A percentile compares a stretch with the other conserved stretches of the same genome.
Evolutionary conservation across 441 rosid species (phyloP).

Genomic region (Erodium texanum): DNA sequence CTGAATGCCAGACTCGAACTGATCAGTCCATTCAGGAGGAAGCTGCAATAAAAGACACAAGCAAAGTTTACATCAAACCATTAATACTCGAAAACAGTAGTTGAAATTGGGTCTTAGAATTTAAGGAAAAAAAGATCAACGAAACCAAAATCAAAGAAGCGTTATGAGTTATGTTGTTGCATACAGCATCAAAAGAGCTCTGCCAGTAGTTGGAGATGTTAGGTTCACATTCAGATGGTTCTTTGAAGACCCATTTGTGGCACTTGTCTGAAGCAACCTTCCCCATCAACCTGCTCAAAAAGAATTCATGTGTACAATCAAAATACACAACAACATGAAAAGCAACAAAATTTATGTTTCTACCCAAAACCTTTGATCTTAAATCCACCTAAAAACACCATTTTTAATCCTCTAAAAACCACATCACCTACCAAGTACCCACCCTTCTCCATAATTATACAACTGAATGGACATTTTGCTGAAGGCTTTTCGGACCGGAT

Average conservation of each 20-base stretch:
- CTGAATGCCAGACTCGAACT: slow-evolving; percentile 97
- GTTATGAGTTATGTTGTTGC: slow-evolving; percentile 10
- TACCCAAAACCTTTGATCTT: neutral
- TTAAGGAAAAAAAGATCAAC: too few species aligned
- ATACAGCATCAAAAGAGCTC: slow-evolving; percentile 94
- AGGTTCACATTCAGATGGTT: slow-evolving; percentile 82
- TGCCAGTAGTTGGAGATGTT: slow-evolving; percentile 90
- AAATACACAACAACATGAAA: neutral
- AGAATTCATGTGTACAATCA: slow-evolving; percentile 9
- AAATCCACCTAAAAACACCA: neutral
- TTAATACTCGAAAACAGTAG: neutral
- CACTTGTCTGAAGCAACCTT: slow-evolving; percentile 99
- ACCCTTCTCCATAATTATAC: slow-evolving; percentile 99
- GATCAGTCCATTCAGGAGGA: slow-evolving; percentile 98
- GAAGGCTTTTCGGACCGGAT: slow-evolving; percentile 92
- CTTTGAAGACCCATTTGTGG: slow-evolving; percentile 98
- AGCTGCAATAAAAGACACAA: slow-evolving; percentile 50
- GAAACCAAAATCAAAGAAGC: too few species aligned
- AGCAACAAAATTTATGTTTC: neutral
- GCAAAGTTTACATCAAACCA: slow-evolving; percentile 20
- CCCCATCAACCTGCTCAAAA: slow-evolving; percentile 72
- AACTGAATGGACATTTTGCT: slow-evolving; percentile 99
- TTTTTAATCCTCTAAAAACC: slow-evolving; percentile 21
- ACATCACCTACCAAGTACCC: slow-evolving; percentile 93
- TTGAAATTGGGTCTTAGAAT: too few species aligned